Evolutionary conservation across 225 moss, liverwort and hornwort species (phyloP).

Genomic region (Bryoerythrophyllum caledonicum): DNA sequence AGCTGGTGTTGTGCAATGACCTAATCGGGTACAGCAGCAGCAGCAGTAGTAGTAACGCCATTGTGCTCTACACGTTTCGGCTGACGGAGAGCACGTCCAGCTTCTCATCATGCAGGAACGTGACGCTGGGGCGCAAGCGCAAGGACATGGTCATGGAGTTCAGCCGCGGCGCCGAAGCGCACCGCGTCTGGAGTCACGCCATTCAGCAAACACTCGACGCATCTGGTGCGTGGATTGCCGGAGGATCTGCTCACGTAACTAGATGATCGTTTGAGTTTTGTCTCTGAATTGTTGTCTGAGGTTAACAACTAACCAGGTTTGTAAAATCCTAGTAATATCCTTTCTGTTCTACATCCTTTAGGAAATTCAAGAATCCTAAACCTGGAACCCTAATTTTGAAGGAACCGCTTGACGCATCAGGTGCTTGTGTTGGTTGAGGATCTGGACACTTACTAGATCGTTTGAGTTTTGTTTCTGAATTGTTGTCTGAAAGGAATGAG

Average conservation of each 20-base stretch:
- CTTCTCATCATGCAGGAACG: constrained; percentile 22
- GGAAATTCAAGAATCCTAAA: too few relatives aligned
- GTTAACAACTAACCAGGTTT: neutral
- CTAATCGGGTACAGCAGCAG: constrained; percentile 38
- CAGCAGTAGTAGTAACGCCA: neutral
- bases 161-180: neutral
- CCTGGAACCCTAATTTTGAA: too few relatives aligned
- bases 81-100: constrained; percentile 3
- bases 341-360: neutral
- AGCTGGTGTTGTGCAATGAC: constrained; percentile 35
- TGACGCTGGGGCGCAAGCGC: constrained; percentile 29
- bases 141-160: constrained; percentile 46
- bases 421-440: too few relatives aligned
- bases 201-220: constrained; percentile 40
- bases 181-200: constrained; percentile 29
- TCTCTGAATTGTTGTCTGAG: neutral
- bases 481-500: neutral
- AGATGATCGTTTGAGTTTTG: neutral
- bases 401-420: too few relatives aligned
- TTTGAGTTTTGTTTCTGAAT: neutral
- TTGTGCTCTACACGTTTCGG: constrained; percentile 45
- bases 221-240: constrained; percentile 29
- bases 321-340: neutral
- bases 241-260: neutral
- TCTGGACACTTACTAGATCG: too few relatives aligned